A percentile compares a stretch with the other conserved stretches of the same genome.
Evolutionary conservation across 2,329 filamentous ascomycete species (phyloP).

Genomic region (Diaporthe aspalathi): DNA sequence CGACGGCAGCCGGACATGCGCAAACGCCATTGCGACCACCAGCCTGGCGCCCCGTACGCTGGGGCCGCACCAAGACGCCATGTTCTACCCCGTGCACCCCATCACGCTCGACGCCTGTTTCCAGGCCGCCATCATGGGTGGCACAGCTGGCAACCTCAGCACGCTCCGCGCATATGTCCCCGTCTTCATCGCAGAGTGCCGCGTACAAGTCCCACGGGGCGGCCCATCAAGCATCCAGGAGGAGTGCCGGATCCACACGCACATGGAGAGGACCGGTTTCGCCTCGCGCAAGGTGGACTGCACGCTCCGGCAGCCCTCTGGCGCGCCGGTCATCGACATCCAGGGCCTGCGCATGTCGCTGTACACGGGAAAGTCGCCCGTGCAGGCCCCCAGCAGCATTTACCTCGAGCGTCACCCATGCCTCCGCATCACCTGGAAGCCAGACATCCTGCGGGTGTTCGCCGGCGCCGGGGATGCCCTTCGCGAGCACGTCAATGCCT

Average conservation of each 20-base stretch:
- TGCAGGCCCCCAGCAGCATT: too few relatives aligned
- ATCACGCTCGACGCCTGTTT: not conserved
- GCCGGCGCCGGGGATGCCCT: not conserved
- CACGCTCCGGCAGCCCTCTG: not conserved
- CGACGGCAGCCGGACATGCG: not conserved
- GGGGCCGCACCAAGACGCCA: not conserved
- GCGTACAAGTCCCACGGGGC: too few relatives aligned
- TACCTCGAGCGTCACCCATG: not conserved
- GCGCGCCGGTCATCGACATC: not conserved
- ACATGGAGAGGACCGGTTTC: not conserved
- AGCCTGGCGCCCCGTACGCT: not conserved
- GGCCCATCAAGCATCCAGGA: not conserved
- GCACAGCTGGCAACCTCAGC: not conserved
- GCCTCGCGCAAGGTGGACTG: not conserved
- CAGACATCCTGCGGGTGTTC: not conserved
- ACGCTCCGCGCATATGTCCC: not conserved
- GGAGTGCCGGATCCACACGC: not conserved
- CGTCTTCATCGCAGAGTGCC: not conserved
- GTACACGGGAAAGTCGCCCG: not conserved
- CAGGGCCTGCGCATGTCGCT: not conserved
- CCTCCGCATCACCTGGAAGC: not conserved
- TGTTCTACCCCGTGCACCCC: not conserved
- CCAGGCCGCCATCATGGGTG: not conserved
- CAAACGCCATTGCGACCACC: not conserved
- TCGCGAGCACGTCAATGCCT: not conserved